Conservation (phyloP, 2,329 filamentous ascomycete species). For the Zasmidium citrigriseum region DNA sequence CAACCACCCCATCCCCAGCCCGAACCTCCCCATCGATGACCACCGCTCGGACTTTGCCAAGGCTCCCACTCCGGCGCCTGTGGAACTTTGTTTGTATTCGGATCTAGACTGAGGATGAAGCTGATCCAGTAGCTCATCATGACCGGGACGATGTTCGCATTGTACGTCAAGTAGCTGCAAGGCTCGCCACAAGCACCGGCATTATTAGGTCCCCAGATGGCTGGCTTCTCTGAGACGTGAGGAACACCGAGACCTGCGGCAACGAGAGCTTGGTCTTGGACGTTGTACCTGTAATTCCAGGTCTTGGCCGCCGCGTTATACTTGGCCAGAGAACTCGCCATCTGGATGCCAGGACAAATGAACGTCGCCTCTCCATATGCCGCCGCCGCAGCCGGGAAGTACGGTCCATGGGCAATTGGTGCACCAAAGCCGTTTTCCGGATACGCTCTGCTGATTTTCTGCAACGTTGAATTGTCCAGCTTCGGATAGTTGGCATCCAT, state of each 20-base stretch:
- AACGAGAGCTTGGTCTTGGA: background rate
- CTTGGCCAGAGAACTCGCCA: background rate
- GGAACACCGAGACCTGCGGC: background rate
- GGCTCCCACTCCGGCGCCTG: slow-evolving; percentile 33
- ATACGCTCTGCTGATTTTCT: background rate
- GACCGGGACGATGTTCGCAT: slow-evolving; percentile 35
- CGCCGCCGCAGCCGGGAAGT: background rate
- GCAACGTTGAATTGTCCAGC: background rate
- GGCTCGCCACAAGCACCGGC: background rate
- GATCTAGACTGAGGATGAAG: slow-evolving; percentile 43
- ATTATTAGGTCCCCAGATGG: background rate
- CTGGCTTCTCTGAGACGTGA: background rate
- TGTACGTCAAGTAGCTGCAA: slow-evolving; percentile 28
- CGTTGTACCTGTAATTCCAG: background rate
- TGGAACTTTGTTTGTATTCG: slow-evolving; percentile 38
- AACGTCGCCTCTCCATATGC: background rate
- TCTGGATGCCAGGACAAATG: background rate
- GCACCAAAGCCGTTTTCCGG: background rate
- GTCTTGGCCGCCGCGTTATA: background rate
- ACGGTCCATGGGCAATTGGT: background rate
- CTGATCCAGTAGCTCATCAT: slow-evolving; percentile 47
- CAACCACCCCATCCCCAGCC: background rate
- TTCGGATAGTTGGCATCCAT: background rate
- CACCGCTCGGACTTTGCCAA: slow-evolving; percentile 3
- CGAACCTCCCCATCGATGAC: background rate